A percentile compares a stretch with the other conserved stretches of the same genome.
Evolutionary conservation across 768 basidiomycete genomes (phyloP).

Genomic region (Boletus sp.): DNA sequence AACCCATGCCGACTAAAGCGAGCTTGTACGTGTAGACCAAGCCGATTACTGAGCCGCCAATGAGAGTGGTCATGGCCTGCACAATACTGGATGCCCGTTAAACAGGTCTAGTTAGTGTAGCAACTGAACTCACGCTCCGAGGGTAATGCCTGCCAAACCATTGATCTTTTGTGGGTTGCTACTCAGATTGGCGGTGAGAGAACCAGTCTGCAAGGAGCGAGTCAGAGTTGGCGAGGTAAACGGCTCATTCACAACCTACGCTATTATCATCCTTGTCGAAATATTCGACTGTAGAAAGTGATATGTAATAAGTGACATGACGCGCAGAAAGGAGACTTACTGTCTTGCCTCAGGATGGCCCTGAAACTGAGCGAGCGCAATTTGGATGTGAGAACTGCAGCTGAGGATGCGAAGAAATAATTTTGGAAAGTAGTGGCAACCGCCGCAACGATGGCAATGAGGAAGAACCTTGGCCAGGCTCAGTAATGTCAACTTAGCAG

Average conservation of each 20-base stretch:
- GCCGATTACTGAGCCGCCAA: constrained; percentile 74
- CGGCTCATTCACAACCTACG: constrained; percentile 36
- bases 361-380: constrained; percentile 73
- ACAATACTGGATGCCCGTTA: constrained; percentile 53
- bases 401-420: constrained; percentile 64
- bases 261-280: constrained; percentile 87
- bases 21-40: constrained; percentile 75
- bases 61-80: constrained; percentile 67
- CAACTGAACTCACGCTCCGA: constrained; percentile 65
- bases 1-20: constrained; percentile 70
- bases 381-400: constrained; percentile 66
- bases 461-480: constrained; percentile 57
- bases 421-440: constrained; percentile 65
- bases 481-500: constrained; percentile 5
- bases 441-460: constrained; percentile 72
- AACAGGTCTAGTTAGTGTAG: background rate
- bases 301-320: background rate
- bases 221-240: background rate
- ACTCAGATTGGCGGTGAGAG: constrained; percentile 73
- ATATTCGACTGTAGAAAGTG: constrained; percentile 58
- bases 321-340: constrained; percentile 35
- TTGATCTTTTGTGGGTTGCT: constrained; percentile 89
- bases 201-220: constrained; percentile 55
- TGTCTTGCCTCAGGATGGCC: constrained; percentile 85
- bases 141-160: constrained; percentile 83